Conservation (phyloP, 345 rosid genomes). For the Cardiospermum halicacabum region DNA sequence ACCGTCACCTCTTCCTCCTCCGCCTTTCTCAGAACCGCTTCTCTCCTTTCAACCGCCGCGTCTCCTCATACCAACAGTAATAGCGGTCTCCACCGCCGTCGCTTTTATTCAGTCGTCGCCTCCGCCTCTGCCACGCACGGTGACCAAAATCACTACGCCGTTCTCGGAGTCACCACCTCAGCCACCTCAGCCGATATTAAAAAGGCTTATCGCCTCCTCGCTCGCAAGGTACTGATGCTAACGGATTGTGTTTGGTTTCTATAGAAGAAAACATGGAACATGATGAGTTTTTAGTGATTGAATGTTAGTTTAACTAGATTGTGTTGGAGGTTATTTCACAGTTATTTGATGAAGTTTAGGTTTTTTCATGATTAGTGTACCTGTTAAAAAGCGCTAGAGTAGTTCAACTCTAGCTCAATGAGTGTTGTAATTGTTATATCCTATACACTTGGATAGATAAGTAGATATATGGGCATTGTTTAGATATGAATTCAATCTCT, state of each 20-base stretch:
- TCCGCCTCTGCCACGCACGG: constrained; percentile 34
- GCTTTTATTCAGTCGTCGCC: constrained; percentile 19
- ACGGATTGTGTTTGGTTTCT: too few species aligned
- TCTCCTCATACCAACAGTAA: constrained; percentile 7
- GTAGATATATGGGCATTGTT: not conserved
- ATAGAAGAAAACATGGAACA: too few species aligned
- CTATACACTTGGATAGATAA: not conserved
- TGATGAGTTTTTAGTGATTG: not conserved
- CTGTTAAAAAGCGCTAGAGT: not conserved
- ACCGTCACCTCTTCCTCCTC: constrained; percentile 41
- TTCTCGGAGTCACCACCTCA: constrained; percentile 54
- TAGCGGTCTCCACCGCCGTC: constrained; percentile 21
- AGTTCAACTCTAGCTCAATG: not conserved
- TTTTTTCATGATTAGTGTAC: not conserved
- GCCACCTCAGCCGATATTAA: constrained; percentile 67
- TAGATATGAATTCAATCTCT: constrained; percentile 1
- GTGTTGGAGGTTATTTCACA: not conserved
- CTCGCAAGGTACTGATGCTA: constrained; percentile 67
- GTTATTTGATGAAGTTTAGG: not conserved
- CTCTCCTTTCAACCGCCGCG: constrained; percentile 18
- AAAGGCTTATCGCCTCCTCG: constrained; percentile 79
- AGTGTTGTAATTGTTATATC: too few species aligned
- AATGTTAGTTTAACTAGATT: not conserved
- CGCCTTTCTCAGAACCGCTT: constrained; percentile 7
- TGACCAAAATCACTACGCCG: constrained; percentile 63